Evolutionary conservation across 108 stramenopile genomes (phyloP), one percentile per base, ranked within the genome.

Genomic region (Schizochytrium sp.): DNA sequence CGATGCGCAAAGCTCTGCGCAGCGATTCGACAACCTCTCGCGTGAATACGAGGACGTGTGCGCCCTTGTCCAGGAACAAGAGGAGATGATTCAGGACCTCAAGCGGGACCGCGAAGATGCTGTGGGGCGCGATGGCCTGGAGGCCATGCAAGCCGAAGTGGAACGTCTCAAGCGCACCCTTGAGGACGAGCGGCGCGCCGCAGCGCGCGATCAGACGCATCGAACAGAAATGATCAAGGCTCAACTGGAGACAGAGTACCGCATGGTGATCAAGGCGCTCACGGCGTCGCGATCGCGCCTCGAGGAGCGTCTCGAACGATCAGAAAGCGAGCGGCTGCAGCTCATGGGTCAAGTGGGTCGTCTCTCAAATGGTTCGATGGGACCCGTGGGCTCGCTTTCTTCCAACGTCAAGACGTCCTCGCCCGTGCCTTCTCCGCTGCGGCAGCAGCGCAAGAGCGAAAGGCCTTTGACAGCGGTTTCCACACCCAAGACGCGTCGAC

Each of bases 251-350:
- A 83, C 76, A 0, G 76, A 83, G 51, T 83, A 83, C 48, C 76
- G 76, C 76, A 83, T 83, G 76, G 76, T 83, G 19, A 83, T 83
- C 48, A 83, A 83, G 51, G 76, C 76, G 6, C 12, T 83, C 19
- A 28, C 76, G 51, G 76, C 76, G 76, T 83, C 76, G 5, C 76
- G 76, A 6, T 12, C 76, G 0, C 76, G 76, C 10, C 51, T 83
- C 48, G 76, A 83, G 23, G 76, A 83, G 51, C 76, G 76, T 83
- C 51, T 83, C 18, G 76, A 83, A 34, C 48, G 45, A 12, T 53
- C 76, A 1, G 76, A 83, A 23, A 45, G 6, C 18, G 23, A 83
- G 10, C 76, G 76, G 6, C 19, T 53, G 76, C 45, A 83, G 51
- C 76, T 83, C 43, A 14, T 45, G 25, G 48, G 48, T 23, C 63